Evolutionary conservation across 805 yeast species (phyloP).

Genomic region (Starmera amethionina): DNA sequence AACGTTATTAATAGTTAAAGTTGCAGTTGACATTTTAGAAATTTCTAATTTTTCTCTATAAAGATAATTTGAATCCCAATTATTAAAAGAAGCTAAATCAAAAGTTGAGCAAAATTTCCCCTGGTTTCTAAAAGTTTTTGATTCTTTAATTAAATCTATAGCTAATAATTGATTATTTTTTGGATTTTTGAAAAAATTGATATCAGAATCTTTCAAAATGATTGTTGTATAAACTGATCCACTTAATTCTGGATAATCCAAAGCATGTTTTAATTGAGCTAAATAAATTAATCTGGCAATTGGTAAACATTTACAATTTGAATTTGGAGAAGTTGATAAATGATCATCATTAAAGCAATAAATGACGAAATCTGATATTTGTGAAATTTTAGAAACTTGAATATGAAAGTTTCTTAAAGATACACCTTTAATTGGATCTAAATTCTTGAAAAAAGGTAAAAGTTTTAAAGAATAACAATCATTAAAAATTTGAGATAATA

Average conservation of each 20-base stretch:
- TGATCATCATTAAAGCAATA: conserved; percentile 45
- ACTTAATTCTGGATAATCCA: conserved; percentile 18
- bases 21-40: conserved; percentile 73
- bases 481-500: not conserved
- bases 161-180: conserved; percentile 9
- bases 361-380: conserved; percentile 66
- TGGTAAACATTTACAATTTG: conserved; percentile 27
- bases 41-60: conserved; percentile 78
- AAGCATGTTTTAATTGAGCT: conserved; percentile 28
- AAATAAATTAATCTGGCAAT: conserved; percentile 31
- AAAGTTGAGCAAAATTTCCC: conserved; percentile 20
- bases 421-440: conserved; percentile 66
- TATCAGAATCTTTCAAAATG: conserved; percentile 9
- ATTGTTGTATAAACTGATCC: conserved; percentile 14
- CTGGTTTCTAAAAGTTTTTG: conserved; percentile 6
- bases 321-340: conserved; percentile 10
- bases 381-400: conserved; percentile 73
- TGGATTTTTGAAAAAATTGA: conserved; percentile 6
- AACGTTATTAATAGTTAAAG: conserved; percentile 41
- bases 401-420: conserved; percentile 77
- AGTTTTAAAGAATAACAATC: conserved; percentile 22
- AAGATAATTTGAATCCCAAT: conserved; percentile 62
- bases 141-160: conserved; percentile 16
- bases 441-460: conserved; percentile 43
- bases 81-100: conserved; percentile 35